Conservation (phyloP, 75 land plant genomes). For the Ceratopteris richardii region DNA sequence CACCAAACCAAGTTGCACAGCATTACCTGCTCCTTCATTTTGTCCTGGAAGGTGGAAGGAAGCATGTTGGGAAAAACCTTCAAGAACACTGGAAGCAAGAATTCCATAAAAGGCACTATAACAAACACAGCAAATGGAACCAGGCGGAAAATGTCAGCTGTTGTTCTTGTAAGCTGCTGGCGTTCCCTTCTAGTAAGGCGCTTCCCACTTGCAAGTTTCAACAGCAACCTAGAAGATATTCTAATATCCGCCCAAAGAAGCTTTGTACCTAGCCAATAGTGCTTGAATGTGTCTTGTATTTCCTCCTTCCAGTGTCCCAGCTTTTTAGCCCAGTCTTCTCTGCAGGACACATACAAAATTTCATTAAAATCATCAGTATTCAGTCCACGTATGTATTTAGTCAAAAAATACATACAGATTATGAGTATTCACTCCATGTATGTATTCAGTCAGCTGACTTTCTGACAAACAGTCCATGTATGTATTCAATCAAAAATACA, state of each 20-base stretch:
- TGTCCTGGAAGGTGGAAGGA: conserved; percentile 44
- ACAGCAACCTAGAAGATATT: conserved; percentile 68
- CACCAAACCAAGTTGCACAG: too few species aligned
- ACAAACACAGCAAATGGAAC: conserved; percentile 42
- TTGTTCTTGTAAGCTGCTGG: conserved; percentile 35
- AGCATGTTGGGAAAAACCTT: conserved; percentile 45
- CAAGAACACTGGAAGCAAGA: conserved; percentile 31
- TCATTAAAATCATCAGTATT: too few species aligned
- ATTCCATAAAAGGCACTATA: conserved; percentile 43
- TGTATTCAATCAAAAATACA: too few species aligned
- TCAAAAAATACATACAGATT: too few species aligned
- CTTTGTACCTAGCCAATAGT: conserved; percentile 90
- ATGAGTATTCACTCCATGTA: too few species aligned
- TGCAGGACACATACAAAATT: conserved; percentile 15
- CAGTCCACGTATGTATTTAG: too few species aligned
- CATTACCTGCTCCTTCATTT: conserved; percentile 76
- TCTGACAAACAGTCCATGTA: too few species aligned
- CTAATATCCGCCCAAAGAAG: conserved; percentile 85
- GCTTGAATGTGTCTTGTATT: conserved; percentile 56
- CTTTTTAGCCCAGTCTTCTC: conserved; percentile 91
- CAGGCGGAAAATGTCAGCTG: conserved; percentile 39
- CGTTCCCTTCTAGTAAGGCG: conserved; percentile 66
- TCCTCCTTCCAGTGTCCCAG: conserved; percentile 65
- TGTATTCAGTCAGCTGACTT: too few species aligned
- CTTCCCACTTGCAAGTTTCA: conserved; percentile 78